Evolutionary conservation across 192 early-diverging fungal genomes (phyloP).

Genomic region (Coemansia sp.): DNA sequence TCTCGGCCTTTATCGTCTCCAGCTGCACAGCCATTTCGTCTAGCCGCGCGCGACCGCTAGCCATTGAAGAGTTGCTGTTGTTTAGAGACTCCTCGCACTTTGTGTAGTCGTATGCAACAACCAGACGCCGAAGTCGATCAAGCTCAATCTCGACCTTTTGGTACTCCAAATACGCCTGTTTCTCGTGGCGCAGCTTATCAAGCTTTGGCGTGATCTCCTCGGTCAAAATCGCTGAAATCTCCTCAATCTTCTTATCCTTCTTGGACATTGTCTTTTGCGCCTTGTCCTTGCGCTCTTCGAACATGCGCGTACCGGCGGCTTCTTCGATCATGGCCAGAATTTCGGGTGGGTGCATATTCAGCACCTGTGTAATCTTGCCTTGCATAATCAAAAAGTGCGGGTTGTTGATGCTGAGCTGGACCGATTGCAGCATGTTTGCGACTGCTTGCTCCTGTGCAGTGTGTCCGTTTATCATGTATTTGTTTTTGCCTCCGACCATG

Average conservation of each 20-base stretch:
- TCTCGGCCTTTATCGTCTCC: constrained; percentile 62
- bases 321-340: constrained; percentile 99
- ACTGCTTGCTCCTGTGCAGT: constrained; percentile 87
- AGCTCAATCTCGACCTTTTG: constrained; percentile 91
- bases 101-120: constrained; percentile 83
- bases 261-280: constrained; percentile 91
- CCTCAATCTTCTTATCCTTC: constrained; percentile 93
- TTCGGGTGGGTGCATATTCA: constrained; percentile 99
- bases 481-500: constrained; percentile 89
- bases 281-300: constrained; percentile 96
- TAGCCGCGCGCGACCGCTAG: constrained; percentile 32
- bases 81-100: constrained; percentile 63
- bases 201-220: constrained; percentile 94
- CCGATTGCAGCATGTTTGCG: constrained; percentile 91
- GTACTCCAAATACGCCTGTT: constrained; percentile 86
- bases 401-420: constrained; percentile 98
- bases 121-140: constrained; percentile 74
- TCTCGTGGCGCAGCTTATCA: constrained; percentile 83
- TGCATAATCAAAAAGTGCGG: constrained; percentile 99
- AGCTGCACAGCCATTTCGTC: constrained; percentile 42
- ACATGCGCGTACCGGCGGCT: constrained; percentile 98
- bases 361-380: constrained; percentile 96
- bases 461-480: constrained; percentile 96
- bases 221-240: constrained; percentile 78
- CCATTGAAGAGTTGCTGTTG: constrained; percentile 36